Percentiles rank a stretch among this genome's conserved stretches.
Conservation (phyloP, 192 early-diverging fungal genomes). For the Piromyces finnis region DNA sequence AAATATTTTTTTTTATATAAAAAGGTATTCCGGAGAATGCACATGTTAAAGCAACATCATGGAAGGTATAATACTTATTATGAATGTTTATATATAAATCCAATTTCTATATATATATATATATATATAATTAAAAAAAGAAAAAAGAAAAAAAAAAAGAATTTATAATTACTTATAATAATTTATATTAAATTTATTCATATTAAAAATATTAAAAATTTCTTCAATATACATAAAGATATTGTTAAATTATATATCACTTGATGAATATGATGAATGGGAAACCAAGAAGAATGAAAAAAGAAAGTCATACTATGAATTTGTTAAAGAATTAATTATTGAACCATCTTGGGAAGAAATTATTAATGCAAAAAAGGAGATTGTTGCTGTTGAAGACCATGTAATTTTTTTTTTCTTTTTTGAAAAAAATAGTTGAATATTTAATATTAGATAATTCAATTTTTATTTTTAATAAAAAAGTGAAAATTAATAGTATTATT, state of each 20-base stretch:
- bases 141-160: no score
- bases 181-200: no score
- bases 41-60: constrained; percentile 33
- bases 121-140: no score
- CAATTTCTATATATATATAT: no score
- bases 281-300: constrained; percentile 15
- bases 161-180: no score
- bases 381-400: constrained; percentile 12
- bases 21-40: constrained; percentile 54
- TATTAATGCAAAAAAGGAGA: background rate
- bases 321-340: constrained; percentile 41
- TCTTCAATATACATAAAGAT: constrained; percentile 10
- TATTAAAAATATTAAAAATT: no score
- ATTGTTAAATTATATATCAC: constrained; percentile 44
- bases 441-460: no score
- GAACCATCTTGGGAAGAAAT: constrained; percentile 19
- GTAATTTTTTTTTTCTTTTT: constrained; percentile 1
- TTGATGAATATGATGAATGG: constrained; percentile 40
- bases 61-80: constrained; percentile 14
- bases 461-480: no score
- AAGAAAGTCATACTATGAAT: constrained; percentile 40
- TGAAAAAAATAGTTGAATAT: background rate
- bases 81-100: no score
- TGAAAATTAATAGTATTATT: background rate
- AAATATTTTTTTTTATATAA: background rate